phyloP scores from a whole-genome alignment of 352 stramenopile genomes.

The Salisapilia sapeloensis region DNA sequence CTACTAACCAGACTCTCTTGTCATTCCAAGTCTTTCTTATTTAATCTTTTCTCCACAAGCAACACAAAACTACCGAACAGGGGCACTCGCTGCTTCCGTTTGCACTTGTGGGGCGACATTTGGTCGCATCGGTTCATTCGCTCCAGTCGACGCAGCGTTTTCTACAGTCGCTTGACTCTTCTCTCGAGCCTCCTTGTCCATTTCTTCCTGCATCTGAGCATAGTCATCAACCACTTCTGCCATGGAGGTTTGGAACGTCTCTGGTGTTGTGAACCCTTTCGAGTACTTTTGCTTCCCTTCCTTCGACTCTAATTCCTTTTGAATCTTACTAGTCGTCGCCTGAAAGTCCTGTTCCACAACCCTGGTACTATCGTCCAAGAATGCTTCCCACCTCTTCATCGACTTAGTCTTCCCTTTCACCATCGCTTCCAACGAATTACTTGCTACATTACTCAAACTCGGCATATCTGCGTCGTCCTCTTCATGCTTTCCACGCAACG shows the following conservation, averaged over 20 bases:
- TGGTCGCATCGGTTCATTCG: too few species aligned
- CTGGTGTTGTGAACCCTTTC: constrained; percentile 29
- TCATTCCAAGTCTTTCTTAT: too few species aligned
- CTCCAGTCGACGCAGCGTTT: too few species aligned
- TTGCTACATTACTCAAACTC: background rate
- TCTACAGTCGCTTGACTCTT: too few species aligned
- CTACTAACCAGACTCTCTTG: too few species aligned
- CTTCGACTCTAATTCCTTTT: constrained; percentile 21
- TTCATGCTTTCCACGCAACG: constrained; percentile 10
- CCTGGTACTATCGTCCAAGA: constrained; percentile 41
- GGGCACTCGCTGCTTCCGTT: too few species aligned
- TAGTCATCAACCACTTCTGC: constrained; percentile 16
- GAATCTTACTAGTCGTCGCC: constrained; percentile 28
- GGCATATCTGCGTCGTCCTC: constrained; percentile 3
- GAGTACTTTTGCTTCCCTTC: constrained; percentile 23
- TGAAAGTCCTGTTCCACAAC: constrained; percentile 21
- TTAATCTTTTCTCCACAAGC: too few species aligned
- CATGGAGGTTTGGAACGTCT: constrained; percentile 21
- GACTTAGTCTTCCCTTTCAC: constrained; percentile 7
- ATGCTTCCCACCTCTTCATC: constrained; percentile 35
- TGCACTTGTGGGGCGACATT: too few species aligned
- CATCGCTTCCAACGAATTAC: background rate
- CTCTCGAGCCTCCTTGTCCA: constrained; percentile 9
- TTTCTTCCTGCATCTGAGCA: constrained; percentile 13
- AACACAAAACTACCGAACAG: too few species aligned